Evolutionary conservation across 768 basidiomycete species (phyloP), one percentile per base, ranked within the genome.

Genomic region (Suillus americanus): DNA sequence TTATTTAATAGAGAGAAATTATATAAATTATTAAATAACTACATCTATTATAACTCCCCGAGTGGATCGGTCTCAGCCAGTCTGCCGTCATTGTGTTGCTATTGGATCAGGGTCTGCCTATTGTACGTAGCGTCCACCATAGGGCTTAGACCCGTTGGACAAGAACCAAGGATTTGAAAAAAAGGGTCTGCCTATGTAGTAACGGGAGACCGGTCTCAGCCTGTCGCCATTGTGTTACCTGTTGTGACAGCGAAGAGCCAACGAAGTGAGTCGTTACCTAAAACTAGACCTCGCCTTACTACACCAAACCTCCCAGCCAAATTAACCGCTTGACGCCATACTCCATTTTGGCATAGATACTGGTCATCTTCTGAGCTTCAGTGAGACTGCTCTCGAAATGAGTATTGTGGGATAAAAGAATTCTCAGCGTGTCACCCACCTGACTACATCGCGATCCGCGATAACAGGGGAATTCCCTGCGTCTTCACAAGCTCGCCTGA

Each of bases 261-360:
- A 50, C 25, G 7, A 50, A 50, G 46, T 18, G 14, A 37, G 16
- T 9, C 16, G 8, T 56, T 18, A 18, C 23, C 18, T 16, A 25
- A 9, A 38, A 23, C 20, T n/a, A 23, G 14, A 61, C 38, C 37
- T 56, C 13, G 35, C 37, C 14, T 61, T 48, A 38, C 40, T 33
- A 55, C 33, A 33, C 66, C 75, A 69, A 92, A 67, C 89, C 84
- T 57, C 93, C 92, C 56, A 97, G 77, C 95, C 95, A 97, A 65
- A 97, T 77, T 73, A 97, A 78, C 67, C 94, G 82, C 82, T 96
- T 98, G 60, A 97, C 82, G 0, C 92, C 93, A 74, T 97, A 94
- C 72, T 97, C 95, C 87, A 97, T 90, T 79, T 95, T 94, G 16
- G 94, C 86, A 74, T 93, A 91, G 68, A 96, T 81, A 66, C 88